A percentile compares a stretch with the other conserved stretches of the same genome.
These are phyloP conservation scores for Protomyces macrosporus DNA, from an alignment of 1,139 yeast genomes.

Conservation along the genomic window DNA sequence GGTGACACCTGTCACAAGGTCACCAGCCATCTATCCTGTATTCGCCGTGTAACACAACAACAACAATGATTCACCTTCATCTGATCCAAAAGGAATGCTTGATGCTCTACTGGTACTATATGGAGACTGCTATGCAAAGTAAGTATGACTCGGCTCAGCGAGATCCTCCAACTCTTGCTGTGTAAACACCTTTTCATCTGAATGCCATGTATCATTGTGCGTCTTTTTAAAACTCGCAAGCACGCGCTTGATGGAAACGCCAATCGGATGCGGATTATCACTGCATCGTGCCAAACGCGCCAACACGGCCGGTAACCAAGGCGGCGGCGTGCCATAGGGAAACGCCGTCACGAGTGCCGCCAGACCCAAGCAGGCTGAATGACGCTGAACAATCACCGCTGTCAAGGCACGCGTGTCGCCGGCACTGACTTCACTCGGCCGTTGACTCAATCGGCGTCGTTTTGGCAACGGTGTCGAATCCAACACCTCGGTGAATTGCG, in stretches of 20 bases:
- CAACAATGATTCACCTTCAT: too few relatives aligned
- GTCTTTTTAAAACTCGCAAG: constrained; percentile 84
- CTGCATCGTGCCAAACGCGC: constrained; percentile 63
- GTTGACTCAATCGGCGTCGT: constrained; percentile 4
- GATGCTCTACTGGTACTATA: not conserved
- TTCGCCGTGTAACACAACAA: not conserved
- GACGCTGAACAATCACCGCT: constrained; percentile 45
- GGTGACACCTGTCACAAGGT: too few relatives aligned
- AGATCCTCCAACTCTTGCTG: constrained; percentile 80
- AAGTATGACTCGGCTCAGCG: constrained; percentile 90
- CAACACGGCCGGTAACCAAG: constrained; percentile 76
- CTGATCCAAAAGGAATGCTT: too few relatives aligned
- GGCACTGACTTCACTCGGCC: constrained; percentile 14
- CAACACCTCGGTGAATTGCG: constrained; percentile 43
- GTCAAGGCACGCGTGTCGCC: constrained; percentile 12
- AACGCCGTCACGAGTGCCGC: constrained; percentile 88
- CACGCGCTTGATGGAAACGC: constrained; percentile 76
- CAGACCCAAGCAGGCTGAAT: constrained; percentile 83
- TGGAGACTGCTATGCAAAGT: constrained; percentile 54
- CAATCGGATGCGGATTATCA: constrained; percentile 68
- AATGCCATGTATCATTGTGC: constrained; percentile 95
- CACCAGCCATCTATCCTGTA: not conserved
- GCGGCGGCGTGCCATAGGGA: constrained; percentile 85
- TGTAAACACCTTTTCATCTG: constrained; percentile 71
- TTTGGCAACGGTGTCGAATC: constrained; percentile 33